These are phyloP conservation scores for Erodium trifolium DNA, from an alignment of 441 rosid species.

Conservation along the genomic window DNA sequence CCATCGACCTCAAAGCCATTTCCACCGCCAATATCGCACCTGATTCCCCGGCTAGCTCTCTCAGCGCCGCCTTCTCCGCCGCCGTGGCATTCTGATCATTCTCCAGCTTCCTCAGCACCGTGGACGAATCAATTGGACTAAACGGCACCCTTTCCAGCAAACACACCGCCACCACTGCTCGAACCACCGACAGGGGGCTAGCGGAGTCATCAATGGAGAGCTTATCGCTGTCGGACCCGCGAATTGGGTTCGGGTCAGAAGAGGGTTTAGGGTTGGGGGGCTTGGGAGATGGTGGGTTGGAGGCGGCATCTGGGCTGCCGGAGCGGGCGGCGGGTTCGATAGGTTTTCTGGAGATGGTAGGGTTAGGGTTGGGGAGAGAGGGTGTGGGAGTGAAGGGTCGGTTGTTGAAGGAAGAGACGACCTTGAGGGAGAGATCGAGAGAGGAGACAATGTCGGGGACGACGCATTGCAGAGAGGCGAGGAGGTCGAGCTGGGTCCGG, in stretches of 20 bases:
- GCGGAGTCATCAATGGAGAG: conserved; percentile 25
- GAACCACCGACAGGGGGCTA: conserved; percentile 52
- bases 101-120: conserved; percentile 80
- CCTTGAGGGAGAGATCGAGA: conserved; percentile 64
- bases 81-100: conserved; percentile 56
- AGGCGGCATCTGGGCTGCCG: too few relatives aligned
- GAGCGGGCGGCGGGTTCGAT: conserved; percentile 7
- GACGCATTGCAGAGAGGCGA: conserved; percentile 61
- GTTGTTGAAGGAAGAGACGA: conserved; percentile 60
- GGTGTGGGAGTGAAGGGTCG: conserved; percentile 65
- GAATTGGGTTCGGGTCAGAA: neutral
- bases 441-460: conserved; percentile 65
- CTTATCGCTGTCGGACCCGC: conserved; percentile 15
- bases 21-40: conserved; percentile 79
- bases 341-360: conserved; percentile 20
- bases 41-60: conserved; percentile 77
- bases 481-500: conserved; percentile 52
- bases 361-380: conserved; percentile 47
- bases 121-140: conserved; percentile 65
- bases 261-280: conserved; percentile 19
- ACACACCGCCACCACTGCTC: conserved; percentile 80
- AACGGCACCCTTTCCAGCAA: conserved; percentile 75
- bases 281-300: conserved; percentile 2
- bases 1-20: conserved; percentile 70
- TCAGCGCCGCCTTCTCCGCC: conserved; percentile 64